Evolutionary conservation across 2,329 filamentous ascomycete genomes (phyloP).

Genomic region (Colletotrichum sp.): DNA sequence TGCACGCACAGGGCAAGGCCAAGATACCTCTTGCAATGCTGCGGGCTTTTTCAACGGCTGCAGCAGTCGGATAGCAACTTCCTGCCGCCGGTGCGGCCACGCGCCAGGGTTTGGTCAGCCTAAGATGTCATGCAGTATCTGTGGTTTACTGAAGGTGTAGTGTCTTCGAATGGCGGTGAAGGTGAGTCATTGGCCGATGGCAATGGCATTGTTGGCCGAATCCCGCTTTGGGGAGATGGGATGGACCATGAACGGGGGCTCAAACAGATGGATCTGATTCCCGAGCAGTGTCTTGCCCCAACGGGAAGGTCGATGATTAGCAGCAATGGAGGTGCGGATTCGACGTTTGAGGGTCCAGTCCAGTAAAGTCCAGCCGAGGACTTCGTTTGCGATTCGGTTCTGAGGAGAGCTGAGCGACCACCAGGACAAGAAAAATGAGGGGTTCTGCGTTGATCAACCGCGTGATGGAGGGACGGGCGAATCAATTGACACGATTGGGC

Average conservation of each 20-base stretch:
- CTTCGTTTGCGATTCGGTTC: neutral
- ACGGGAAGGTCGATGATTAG: conserved; percentile 8
- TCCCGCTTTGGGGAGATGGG: neutral
- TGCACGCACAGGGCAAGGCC: neutral
- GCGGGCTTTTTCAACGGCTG: neutral
- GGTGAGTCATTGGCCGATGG: conserved; percentile 7
- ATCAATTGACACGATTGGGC: neutral
- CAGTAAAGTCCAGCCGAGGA: neutral
- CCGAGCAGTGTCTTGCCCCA: neutral
- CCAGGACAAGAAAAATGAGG: neutral
- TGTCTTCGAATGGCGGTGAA: conserved; percentile 16
- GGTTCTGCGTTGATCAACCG: neutral
- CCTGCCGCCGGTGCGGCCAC: neutral
- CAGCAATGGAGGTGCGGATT: neutral
- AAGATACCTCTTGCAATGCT: neutral
- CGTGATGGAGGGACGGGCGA: neutral
- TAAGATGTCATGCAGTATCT: neutral
- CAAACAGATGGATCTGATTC: conserved; percentile 2
- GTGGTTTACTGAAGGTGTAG: neutral
- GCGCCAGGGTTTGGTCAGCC: neutral
- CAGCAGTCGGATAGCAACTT: conserved; percentile 1
- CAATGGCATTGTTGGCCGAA: neutral
- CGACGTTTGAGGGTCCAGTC: neutral
- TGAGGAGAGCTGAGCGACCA: neutral
- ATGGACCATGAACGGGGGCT: neutral